Evolutionary conservation across 306 rosid genomes (phyloP), one percentile per base, ranked within the genome.

Genomic region (Leucaena leucocephala): DNA sequence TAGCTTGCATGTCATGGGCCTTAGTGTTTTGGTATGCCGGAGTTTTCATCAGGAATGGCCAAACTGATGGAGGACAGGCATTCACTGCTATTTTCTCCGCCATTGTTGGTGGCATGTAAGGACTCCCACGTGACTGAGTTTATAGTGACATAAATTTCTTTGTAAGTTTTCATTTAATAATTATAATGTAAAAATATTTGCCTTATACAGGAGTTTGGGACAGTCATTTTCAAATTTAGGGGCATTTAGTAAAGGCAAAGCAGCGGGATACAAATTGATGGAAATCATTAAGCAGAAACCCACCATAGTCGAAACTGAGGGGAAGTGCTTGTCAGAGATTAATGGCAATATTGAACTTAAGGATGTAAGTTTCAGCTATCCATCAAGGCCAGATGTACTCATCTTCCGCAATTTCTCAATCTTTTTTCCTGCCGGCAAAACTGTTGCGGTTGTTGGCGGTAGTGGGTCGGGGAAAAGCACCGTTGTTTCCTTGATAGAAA

Each of bases 1-100:
- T 96, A 54, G 99, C 99, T 44, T 96, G 99, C 82, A 96, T 96
- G 99, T 96, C 99, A 0, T 96, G 99, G 99, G 99, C 99, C 8
- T 91, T 96, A 4, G 99, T 93, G 55, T 96, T 93, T 73, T 96
- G 99, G 99, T 96, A 96, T 54, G 99, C 99, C 0, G 98, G 99
- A 3, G 99, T 96, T 52, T 96, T 96, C 75, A 93, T 96, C 82
- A 76, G 99, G 71, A 96, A 91, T 72, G 99, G 99, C 39, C 99
- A 96, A 78, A 85, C 92, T 35, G 99, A 96, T 55, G 99, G 98
- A 3, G 99, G 99, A 76, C 91, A 96, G 76, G 98, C 99, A n/a
- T 96, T 96, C 90, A 96, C 99, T 2, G 97, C 99, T 38, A 96
- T 96, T 79, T 96, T 96, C 86, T 93, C 99, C 0, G 99, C 99